A percentile compares a stretch with the other conserved stretches of the same genome.
Evolutionary conservation across 1,284 basidiomycete species (phyloP).

Genomic region (Cutaneotrichosporon sp.): DNA sequence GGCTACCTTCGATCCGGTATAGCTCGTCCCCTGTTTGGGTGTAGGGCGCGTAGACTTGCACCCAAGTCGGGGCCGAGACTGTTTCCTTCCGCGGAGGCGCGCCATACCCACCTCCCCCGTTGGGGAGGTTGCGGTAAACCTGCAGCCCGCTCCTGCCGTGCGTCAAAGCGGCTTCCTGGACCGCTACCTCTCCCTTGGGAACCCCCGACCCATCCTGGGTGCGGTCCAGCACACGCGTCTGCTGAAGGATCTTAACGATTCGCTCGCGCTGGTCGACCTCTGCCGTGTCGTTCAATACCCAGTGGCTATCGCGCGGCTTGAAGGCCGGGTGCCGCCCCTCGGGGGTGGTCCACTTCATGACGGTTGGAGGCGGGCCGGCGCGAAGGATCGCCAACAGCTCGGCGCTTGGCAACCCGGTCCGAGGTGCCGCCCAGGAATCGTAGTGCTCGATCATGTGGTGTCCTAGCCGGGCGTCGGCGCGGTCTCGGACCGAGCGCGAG

Average conservation of each 20-base stretch:
- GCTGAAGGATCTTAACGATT: background rate
- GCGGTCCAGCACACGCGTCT: background rate
- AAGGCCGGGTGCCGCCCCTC: background rate
- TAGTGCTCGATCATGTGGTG: background rate
- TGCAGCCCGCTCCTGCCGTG: background rate
- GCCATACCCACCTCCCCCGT: background rate
- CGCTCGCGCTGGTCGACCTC: background rate
- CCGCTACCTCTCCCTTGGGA: background rate
- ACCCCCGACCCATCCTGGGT: background rate
- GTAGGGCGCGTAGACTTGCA: background rate
- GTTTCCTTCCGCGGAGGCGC: background rate
- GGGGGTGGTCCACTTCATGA: background rate
- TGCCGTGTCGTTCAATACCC: background rate
- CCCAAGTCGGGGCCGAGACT: background rate
- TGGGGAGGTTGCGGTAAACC: background rate
- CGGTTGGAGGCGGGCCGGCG: no score
- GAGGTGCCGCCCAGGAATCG: background rate
- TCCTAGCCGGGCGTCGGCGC: background rate
- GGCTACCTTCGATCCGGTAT: no score
- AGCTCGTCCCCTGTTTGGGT: no score
- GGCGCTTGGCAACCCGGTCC: no score
- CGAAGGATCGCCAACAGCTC: no score
- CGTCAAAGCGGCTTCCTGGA: background rate
- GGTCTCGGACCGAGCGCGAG: background rate
- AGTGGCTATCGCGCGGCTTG: background rate